A percentile compares a stretch with the other conserved stretches of the same genome.
Conservation (phyloP, 495 filamentous ascomycete species). For the Chaetomidium leptoderma region DNA sequence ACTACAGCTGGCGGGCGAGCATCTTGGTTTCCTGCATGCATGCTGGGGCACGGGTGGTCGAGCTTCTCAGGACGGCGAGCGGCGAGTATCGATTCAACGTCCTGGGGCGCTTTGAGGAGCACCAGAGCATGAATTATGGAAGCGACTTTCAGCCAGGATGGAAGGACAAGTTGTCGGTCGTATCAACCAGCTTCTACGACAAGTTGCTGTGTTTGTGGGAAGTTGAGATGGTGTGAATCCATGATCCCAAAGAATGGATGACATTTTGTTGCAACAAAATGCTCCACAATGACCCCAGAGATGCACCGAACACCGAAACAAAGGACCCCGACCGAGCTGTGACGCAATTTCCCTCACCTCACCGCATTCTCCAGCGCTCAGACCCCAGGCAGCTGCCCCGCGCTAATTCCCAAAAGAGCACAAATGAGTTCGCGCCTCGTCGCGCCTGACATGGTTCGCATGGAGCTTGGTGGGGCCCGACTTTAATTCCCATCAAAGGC, state of each 20-base stretch:
- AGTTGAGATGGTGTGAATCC: slow-evolving; percentile 26
- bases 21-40: slow-evolving; percentile 94
- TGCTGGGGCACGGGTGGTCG: slow-evolving; percentile 68
- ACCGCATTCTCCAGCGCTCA: neutral
- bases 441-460: slow-evolving; percentile 23
- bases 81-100: slow-evolving; percentile 60
- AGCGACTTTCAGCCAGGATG: slow-evolving; percentile 60
- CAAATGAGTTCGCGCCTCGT: slow-evolving; percentile 26
- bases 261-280: no score
- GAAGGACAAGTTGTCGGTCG: slow-evolving; percentile 41
- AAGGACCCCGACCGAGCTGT: neutral
- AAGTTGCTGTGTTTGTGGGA: slow-evolving; percentile 75
- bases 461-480: neutral
- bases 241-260: neutral
- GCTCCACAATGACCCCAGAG: neutral
- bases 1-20: slow-evolving; percentile 37
- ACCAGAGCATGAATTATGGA: slow-evolving; percentile 95
- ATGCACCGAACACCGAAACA: slow-evolving; percentile 5
- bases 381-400: slow-evolving; percentile 22
- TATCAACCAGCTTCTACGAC: slow-evolving; percentile 92
- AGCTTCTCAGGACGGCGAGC: slow-evolving; percentile 23
- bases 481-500: slow-evolving; percentile 6
- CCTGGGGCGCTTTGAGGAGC: slow-evolving; percentile 72
- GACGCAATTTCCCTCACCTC: slow-evolving; percentile 23
- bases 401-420: slow-evolving; percentile 17